Base-by-base conservation (phyloP, 176 grass and related monocot species). In the Phragmites australis region DNA sequence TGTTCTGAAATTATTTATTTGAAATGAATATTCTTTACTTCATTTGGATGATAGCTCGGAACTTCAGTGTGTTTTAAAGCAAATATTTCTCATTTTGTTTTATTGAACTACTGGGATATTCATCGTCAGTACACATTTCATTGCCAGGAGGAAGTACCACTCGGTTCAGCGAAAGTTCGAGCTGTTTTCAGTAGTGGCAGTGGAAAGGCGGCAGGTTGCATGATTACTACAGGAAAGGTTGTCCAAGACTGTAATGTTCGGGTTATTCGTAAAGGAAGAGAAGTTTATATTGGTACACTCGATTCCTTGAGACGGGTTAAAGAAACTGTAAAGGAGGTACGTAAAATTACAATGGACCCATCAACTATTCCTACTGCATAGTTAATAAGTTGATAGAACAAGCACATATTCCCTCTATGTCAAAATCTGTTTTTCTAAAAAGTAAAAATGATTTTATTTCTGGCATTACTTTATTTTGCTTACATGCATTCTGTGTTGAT, bases 311-410 rank as follows among this genome's bases (percentile, higher is more conserved):
- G 95, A 78, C 81, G 95, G 68, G 95, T 97, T 49, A 97, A 97
- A 79, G 95, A 97, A 87, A 87, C 84, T 82, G 90, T 97, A n/a
- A 97, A 97, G 71, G 95, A 97, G 95, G 95, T 97, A 88, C 34
- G 74, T 31, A 64, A 40, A 60, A 78, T 56, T 56, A 37, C 34
- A 64, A 25, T 54, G 49, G 56, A 30, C 17, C 48, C 44, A 70
- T 50, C 50, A 43, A 54, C 21, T 69, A 57, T 76, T 77, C 8
- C 23, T 29, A 40, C 25, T 50, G 42, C 49, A 65, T 86, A 17
- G n/a, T 39, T 71, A 19, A 48, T 46, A 32, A 11, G 27, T 32
- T 46, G 42, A 60, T 59, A n/a, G 4, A 46, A 60, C 8, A 57
- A 21, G 54, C 51, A 44, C 51, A 56, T 60, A 15, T 19, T 32